Percentiles rank a stretch among this genome's conserved stretches.
Conservation (phyloP, 305 asterid genomes). For the Andrographis paniculata region DNA sequence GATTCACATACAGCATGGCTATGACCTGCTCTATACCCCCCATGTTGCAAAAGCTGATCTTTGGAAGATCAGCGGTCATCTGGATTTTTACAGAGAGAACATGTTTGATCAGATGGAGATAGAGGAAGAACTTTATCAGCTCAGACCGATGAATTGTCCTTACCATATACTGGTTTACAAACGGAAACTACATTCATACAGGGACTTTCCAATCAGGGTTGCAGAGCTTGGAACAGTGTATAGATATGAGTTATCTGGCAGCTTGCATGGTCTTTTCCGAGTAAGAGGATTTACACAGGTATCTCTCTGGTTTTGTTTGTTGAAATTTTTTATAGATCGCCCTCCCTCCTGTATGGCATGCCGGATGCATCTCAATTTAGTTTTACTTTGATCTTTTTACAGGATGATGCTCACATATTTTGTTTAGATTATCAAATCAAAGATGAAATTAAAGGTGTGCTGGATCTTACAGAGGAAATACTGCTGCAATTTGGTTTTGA, state of each 20-base stretch:
- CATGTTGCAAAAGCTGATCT: conserved; percentile 96
- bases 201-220: conserved; percentile 89
- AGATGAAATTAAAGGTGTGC: conserved; percentile 86
- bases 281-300: conserved; percentile 99
- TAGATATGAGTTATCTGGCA: conserved; percentile 91
- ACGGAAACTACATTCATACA: conserved; percentile 64
- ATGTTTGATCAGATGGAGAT: conserved; percentile 94
- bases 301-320: conserved; percentile 13
- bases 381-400: conserved; percentile 19
- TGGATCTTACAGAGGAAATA: conserved; percentile 91
- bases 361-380: not conserved
- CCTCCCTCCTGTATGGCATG: not conserved
- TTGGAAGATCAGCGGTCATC: conserved; percentile 95
- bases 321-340: not conserved
- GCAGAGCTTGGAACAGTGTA: conserved; percentile 98
- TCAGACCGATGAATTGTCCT: conserved; percentile 99
- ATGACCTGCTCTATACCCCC: conserved; percentile 85
- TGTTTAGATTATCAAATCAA: conserved; percentile 90
- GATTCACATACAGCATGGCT: conserved; percentile 67
- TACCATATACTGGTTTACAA: conserved; percentile 89
- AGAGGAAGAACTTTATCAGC: conserved; percentile 91
- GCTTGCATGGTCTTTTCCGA: conserved; percentile 93
- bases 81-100: conserved; percentile 88
- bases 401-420: conserved; percentile 98
- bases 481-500: conserved; percentile 80